Conservation (phyloP, 192 early-diverging fungal species). For the Rhizophagus sp. region DNA sequence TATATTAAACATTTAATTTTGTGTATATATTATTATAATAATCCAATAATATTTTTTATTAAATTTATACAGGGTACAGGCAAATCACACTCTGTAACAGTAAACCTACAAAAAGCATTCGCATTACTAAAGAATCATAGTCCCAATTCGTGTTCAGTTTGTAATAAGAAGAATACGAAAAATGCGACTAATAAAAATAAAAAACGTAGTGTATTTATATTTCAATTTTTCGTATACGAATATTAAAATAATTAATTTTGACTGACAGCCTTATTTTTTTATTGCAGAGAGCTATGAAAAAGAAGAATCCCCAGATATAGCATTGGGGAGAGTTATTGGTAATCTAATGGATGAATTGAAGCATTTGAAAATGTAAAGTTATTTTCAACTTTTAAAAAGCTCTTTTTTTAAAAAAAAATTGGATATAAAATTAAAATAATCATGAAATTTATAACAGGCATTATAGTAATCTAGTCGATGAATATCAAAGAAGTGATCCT, state of each 20-base stretch:
- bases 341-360: slow-evolving; percentile 11
- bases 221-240: too few species aligned
- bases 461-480: background rate
- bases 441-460: background rate
- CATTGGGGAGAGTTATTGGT: slow-evolving; percentile 2
- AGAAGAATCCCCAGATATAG: background rate
- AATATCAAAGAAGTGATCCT: background rate
- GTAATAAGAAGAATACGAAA: background rate
- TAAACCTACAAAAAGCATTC: slow-evolving; percentile 9
- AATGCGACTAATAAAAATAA: background rate
- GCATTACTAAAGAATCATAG: background rate
- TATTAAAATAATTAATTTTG: too few species aligned
- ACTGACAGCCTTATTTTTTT: background rate
- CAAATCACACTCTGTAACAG: slow-evolving; percentile 6
- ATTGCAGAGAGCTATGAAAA: too few species aligned
- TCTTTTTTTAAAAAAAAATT: too few species aligned
- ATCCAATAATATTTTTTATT: background rate
- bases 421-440: background rate
- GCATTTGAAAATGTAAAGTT: slow-evolving; percentile 10
- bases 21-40: background rate
- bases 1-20: too few species aligned
- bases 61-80: background rate
- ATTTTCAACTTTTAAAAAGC: too few species aligned
- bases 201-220: too few species aligned
- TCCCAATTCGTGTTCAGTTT: slow-evolving; percentile 2